Conservation (phyloP, 78 protist species). For the Speleostelium caveatum region DNA sequence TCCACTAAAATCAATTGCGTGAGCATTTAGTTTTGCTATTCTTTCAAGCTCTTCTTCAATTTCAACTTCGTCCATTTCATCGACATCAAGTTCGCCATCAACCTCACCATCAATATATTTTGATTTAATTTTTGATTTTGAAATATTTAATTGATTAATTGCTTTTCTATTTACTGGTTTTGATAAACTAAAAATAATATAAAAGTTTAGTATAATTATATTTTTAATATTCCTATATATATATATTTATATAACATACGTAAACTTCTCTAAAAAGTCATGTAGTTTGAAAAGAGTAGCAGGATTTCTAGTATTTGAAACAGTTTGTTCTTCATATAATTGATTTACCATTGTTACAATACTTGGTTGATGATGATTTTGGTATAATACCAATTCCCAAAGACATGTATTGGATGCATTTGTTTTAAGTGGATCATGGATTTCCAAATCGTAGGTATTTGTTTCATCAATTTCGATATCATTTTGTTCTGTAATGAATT, state of each 20-base stretch:
- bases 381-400: constrained; percentile 71
- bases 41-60: neutral
- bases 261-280: constrained; percentile 70
- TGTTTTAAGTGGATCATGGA: constrained; percentile 76
- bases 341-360: constrained; percentile 40
- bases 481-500: neutral
- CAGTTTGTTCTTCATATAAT: constrained; percentile 13
- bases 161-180: constrained; percentile 27
- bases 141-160: constrained; percentile 3
- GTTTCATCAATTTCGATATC: neutral
- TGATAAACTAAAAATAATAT: too few relatives aligned
- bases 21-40: neutral
- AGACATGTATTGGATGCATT: constrained; percentile 64
- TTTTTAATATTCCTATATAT: too few relatives aligned
- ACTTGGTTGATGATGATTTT: constrained; percentile 84
- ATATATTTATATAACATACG: too few relatives aligned
- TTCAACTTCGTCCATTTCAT: neutral
- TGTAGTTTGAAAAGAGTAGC: constrained; percentile 58
- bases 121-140: constrained; percentile 24
- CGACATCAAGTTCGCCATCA: neutral
- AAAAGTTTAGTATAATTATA: too few relatives aligned
- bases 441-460: constrained; percentile 45
- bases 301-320: constrained; percentile 78
- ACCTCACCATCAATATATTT: neutral
- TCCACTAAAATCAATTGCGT: too few relatives aligned